Percentiles rank a stretch among this genome's conserved stretches.
phyloP scores from a whole-genome alignment of 352 stramenopile species.

The Globisporangium rhizosaccharum region DNA sequence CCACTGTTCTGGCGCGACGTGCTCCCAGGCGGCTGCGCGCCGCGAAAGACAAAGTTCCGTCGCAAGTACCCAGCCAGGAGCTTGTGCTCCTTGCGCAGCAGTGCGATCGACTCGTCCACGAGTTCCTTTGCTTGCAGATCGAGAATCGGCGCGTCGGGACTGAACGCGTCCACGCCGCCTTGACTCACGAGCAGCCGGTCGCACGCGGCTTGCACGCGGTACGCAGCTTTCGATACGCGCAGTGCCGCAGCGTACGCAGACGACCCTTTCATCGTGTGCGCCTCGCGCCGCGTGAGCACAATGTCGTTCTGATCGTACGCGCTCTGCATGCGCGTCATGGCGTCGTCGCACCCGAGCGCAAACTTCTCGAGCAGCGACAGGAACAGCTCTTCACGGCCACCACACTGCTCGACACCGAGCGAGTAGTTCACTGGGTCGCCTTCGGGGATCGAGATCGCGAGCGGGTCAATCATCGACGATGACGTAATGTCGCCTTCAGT shows the following conservation, averaged over 20 bases:
- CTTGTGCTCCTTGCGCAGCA: constrained; percentile 59
- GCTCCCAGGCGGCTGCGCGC: constrained; percentile 5
- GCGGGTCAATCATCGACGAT: constrained; percentile 11
- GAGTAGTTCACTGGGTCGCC: constrained; percentile 79
- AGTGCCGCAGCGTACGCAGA: constrained; percentile 75
- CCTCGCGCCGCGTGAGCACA: constrained; percentile 46
- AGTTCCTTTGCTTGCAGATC: constrained; percentile 23
- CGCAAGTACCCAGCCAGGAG: constrained; percentile 68
- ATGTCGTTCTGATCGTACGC: constrained; percentile 46
- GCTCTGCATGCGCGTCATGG: constrained; percentile 49
- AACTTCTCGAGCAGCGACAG: constrained; percentile 80
- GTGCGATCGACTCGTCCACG: constrained; percentile 33
- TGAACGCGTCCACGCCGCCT: constrained; percentile 17
- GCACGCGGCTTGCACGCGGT: constrained; percentile 71
- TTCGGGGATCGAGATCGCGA: constrained; percentile 59
- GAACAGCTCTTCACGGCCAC: constrained; percentile 72
- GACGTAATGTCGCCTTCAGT: constrained; percentile 14
- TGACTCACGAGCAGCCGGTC: constrained; percentile 54
- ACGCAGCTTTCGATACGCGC: constrained; percentile 73
- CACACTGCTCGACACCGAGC: constrained; percentile 73
- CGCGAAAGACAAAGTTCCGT: constrained; percentile 76
- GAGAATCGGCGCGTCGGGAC: constrained; percentile 11
- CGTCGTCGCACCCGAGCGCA: constrained; percentile 44
- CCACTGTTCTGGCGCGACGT: constrained; percentile 9
- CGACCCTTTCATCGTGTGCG: constrained; percentile 77